Evolutionary conservation across 2,329 filamentous ascomycete genomes (phyloP), one percentile per base, ranked within the genome.

Genomic region (Lizonia empirigonia): DNA sequence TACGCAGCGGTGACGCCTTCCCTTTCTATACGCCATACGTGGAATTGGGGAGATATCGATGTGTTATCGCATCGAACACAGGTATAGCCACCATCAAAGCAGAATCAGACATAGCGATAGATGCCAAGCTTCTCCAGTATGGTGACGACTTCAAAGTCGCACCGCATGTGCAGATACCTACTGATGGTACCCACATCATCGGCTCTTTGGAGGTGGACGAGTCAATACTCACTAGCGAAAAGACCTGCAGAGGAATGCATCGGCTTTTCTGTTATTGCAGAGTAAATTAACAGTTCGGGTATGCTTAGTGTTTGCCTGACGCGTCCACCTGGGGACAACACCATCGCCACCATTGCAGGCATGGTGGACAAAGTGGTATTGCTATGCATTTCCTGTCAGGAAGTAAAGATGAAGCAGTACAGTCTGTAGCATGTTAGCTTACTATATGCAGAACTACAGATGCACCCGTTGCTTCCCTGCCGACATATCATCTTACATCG

Each of bases 141-240:
- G 86, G 85, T 0, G 89, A 93, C 63, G 57, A 76, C 0, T 87
- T 93, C 72, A 82, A 79, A 29, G 80, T 90, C 2, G 57, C 74
- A 0, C 85, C 88, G 0, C 82, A 90, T 42, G 74, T 76, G 0
- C 67, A 68, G 0, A 76, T 91, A 3, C 80, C 83, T 0, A 92
- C 89, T 0, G 90, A 93, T 60, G 90, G 89, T 0, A 82, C 78
- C 0, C 80, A 92, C 0, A 56, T 87, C 0, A 70, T 71, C 1
- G 89, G 89, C 0, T 72, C 70, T 0, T 85, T 83, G 0, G 87
- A 89, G 49, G 77, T 90, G 0, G 81, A 93, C 62, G 89, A 93
- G 66, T 89, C 88, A 0, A 88, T 90, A 83, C 67, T 93, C 5
- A 93, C 89, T 0, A 89, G 89, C 0, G 90, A 94, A 65, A 0